Base-by-base conservation (phyloP, 768 basidiomycete species). In the Russula compacta region DNA sequence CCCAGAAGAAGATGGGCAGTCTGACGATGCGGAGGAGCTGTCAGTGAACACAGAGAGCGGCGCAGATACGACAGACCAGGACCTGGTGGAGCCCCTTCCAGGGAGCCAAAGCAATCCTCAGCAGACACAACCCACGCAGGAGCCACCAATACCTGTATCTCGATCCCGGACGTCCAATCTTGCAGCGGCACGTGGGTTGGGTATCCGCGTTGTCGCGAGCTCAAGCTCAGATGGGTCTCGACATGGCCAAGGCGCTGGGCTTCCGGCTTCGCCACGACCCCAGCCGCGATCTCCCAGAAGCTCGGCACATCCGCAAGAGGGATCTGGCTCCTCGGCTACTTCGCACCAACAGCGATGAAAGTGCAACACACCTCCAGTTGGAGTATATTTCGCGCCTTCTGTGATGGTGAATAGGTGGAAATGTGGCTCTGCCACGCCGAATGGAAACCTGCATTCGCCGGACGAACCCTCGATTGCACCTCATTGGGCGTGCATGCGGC, bases 21-120 rank as follows among this genome's bases (percentile, higher is more conserved):
- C 85, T 5, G 81, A 82, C 53, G 89, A 89, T 53, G 82, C 80
- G 40, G 91, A 91, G 53, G 83, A 84, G 56, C 71, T 79, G 58
- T 87, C 85, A 4, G 69, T 82, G 24, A 80, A 83, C 44, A 87
- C 88, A 53, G 89, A 87, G 60, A 90, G 87, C 67, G 87, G 84
- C 33, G 81, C 85, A 40, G 89, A 91, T 66, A 82, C 82, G 17
- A 82, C 82, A 24, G 87, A 78, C 42, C 83, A 84, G 50, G 73
- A 71, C 19, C 78, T 74, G 29, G 81, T 12, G 14, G 65, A 66
- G 29, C 47, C 58, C 11, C 47, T 32, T 29, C 12, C 21, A 32
- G 58, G 42, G 21, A 42, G 21, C 49, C 48, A 82, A 40, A n/a
- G 44, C 39, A 63, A 54, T 46, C 8, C 52, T 50, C 63, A 48